These are phyloP conservation scores for Rubia peregrina DNA, from an alignment of 305 asterid genomes.

Conservation along the genomic window DNA sequence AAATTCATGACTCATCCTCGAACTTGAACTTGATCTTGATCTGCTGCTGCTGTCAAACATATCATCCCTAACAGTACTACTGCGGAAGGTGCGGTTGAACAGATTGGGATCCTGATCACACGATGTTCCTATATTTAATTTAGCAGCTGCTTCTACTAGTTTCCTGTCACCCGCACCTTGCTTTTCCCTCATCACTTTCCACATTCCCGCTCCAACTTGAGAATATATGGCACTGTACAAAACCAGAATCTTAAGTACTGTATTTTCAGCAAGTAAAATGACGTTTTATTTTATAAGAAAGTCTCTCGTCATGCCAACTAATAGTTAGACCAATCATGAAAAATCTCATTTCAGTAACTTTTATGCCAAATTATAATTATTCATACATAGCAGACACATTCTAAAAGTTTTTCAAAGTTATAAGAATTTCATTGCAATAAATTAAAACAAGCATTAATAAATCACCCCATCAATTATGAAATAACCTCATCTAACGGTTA, in stretches of 20 bases:
- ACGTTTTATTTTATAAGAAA: no score
- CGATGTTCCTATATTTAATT: conserved; percentile 9
- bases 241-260: not conserved
- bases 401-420: no score
- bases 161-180: conserved; percentile 16
- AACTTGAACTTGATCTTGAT: conserved; percentile 5
- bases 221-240: not conserved
- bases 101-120: conserved; percentile 27
- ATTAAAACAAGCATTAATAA: no score
- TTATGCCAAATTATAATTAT: no score
- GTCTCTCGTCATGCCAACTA: no score
- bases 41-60: conserved; percentile 17
- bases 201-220: not conserved
- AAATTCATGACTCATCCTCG: not conserved
- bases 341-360: no score
- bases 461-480: no score
- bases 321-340: no score
- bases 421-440: no score
- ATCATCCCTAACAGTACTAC: conserved; percentile 24
- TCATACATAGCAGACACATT: no score
- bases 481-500: no score
- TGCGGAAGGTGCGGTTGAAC: conserved; percentile 16
- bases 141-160: conserved; percentile 20
- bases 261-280: not conserved
- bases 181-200: conserved; percentile 27